Evolutionary conservation across 768 basidiomycete genomes (phyloP).

Genomic region (Boletellus ananiceps): DNA sequence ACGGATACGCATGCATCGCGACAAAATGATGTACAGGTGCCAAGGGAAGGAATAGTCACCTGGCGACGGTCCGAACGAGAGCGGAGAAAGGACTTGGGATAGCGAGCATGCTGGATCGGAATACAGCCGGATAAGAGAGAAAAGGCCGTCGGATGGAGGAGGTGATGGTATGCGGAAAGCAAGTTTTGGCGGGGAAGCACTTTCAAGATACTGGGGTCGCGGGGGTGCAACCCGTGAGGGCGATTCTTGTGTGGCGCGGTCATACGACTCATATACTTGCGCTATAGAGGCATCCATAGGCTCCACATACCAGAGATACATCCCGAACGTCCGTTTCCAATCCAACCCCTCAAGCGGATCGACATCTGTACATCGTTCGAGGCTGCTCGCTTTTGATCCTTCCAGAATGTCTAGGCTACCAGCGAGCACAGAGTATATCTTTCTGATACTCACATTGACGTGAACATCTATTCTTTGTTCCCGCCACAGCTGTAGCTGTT

Average conservation of each 20-base stretch:
- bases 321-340: conserved; percentile 91
- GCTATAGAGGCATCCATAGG: conserved; percentile 66
- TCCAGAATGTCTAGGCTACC: conserved; percentile 64
- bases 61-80: conserved; percentile 70
- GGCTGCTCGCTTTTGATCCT: conserved; percentile 47
- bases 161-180: conserved; percentile 42
- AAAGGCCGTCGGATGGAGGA: conserved; percentile 68
- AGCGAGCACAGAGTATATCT: conserved; percentile 78
- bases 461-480: conserved; percentile 69
- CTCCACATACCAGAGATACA: conserved; percentile 86
- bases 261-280: conserved; percentile 64
- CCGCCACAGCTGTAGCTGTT: conserved; percentile 82
- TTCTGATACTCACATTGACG: conserved; percentile 63
- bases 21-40: conserved; percentile 88
- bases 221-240: conserved; percentile 47
- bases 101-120: conserved; percentile 67
- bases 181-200: conserved; percentile 17
- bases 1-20: conserved; percentile 73
- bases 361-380: conserved; percentile 52
- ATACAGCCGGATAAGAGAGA: conserved; percentile 73
- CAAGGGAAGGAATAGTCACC: conserved; percentile 83
- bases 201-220: conserved; percentile 54
- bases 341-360: conserved; percentile 71
- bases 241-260: conserved; percentile 36
- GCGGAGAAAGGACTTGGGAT: conserved; percentile 64